Evolutionary conservation across 352 stramenopile genomes (phyloP), one percentile per base, ranked within the genome.

Genomic region (Phytopythium mirpurense): DNA sequence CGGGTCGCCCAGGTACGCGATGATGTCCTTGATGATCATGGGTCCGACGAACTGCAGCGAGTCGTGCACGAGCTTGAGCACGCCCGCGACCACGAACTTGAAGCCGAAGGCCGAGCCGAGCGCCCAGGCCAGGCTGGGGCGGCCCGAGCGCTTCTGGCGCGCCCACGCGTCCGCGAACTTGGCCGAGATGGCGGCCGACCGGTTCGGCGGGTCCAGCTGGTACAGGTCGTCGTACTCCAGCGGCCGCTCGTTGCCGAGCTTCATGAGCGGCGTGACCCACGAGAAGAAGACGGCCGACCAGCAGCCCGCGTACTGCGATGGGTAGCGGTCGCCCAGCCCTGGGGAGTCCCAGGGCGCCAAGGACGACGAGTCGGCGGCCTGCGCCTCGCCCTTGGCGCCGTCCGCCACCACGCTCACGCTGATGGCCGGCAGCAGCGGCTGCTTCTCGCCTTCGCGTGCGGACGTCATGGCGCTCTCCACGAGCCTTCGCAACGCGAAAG

Each of bases 241-340:
- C 41, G 85, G 78, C 2, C 83, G 74, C 51, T 82, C 65, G 62
- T 86, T 90, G 43, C 87, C 87, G 26, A 94, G 65, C 54, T 86
- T 66, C 78, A 97, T 90, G 45, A 97, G 56, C 51, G 83, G 83
- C 36, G 79, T 92, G 51, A 97, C 62, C 88, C 88, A 97, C 61
- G 78, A 77, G 68, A 97, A 96, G 56, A 92, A 78, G 32, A 90
- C 57, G n/a, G 70, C 59, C 23, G 73, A 77, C 31, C 74, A 63
- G 48, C 78, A 92, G 21, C 60, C 56, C 1, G 64, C 54, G 49
- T 77, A 41, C 60, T 91, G 74, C 53, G 74, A 74, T 55, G 78
- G 78, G 57, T 80, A 86, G 24, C 72, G 78, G 59, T 89, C 75
- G 36, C 74, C 72, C 43, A 88, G 68, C 0, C 72, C 74, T 18